Conservation (phyloP, 805 yeast genomes). For the Saturnispora kantuleensis region DNA sequence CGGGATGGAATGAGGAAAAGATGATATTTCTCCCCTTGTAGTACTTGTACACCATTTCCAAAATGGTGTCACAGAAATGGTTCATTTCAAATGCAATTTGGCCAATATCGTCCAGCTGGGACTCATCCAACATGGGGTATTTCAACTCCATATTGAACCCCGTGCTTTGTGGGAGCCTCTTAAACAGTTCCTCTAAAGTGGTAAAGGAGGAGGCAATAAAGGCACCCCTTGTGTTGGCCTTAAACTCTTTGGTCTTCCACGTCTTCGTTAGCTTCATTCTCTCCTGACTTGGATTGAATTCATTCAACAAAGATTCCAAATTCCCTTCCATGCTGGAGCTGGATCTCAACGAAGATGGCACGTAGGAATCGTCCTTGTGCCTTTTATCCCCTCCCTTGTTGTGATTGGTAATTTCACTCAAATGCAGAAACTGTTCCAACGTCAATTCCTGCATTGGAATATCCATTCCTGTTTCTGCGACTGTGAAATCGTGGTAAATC, state of each 20-base stretch:
- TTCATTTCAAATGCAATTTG: conserved; percentile 75
- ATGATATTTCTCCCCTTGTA: conserved; percentile 75
- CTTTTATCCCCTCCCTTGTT: conserved; percentile 10
- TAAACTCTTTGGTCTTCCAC: conserved; percentile 74
- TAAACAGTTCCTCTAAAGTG: conserved; percentile 75
- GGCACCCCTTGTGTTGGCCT: conserved; percentile 86
- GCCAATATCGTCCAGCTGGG: conserved; percentile 81
- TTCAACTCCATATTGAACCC: conserved; percentile 94
- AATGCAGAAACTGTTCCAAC: conserved; percentile 71
- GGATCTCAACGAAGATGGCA: conserved; percentile 19
- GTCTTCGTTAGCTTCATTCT: conserved; percentile 85
- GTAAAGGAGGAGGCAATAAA: conserved; percentile 89
- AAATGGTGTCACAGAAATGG: conserved; percentile 78
- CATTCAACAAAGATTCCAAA: conserved; percentile 18
- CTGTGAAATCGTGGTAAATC: conserved; percentile 87
- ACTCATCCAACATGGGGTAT: conserved; percentile 92
- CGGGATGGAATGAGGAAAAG: conserved; percentile 92
- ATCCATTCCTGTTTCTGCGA: conserved; percentile 92
- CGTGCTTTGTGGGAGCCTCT: conserved; percentile 67
- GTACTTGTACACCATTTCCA: conserved; percentile 69
- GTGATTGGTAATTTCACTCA: conserved; percentile 27
- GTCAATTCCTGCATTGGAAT: conserved; percentile 93
- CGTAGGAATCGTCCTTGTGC: conserved; percentile 24
- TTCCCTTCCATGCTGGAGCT: conserved; percentile 1
- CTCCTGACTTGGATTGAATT: conserved; percentile 34